Conservation (phyloP, 2,329 filamentous ascomycete genomes). For the Ophiostoma montium region DNA sequence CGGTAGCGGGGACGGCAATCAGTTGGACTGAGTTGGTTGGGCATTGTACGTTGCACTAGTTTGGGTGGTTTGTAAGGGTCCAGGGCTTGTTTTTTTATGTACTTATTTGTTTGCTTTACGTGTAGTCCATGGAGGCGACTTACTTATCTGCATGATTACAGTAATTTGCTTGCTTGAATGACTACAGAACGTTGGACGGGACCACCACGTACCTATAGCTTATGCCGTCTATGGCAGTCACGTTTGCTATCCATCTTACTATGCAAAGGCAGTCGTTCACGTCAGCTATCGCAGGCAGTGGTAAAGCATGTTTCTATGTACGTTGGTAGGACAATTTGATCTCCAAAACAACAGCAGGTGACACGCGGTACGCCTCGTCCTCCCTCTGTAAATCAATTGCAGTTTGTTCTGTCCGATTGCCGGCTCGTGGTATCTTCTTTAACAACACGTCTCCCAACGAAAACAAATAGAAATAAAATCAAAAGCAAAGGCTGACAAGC, state of each 20-base stretch:
- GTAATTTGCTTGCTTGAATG: too few species aligned
- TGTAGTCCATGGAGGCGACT: background rate
- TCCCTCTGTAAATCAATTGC: background rate
- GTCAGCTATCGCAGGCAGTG: too few species aligned
- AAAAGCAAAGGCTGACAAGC: background rate
- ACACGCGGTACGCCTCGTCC: background rate
- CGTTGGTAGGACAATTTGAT: background rate
- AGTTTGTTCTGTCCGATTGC: conserved; percentile 1
- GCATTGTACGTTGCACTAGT: background rate
- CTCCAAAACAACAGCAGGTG: background rate
- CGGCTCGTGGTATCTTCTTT: conserved; percentile 2
- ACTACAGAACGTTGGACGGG: too few species aligned
- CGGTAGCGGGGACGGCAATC: background rate
- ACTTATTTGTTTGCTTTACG: background rate
- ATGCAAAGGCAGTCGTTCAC: too few species aligned
- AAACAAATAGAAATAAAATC: background rate
- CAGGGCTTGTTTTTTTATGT: background rate
- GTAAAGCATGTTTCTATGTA: too few species aligned
- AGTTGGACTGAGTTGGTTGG: background rate
- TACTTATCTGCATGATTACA: too few species aligned
- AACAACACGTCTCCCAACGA: background rate
- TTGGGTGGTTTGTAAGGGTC: background rate
- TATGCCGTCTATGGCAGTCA: too few species aligned
- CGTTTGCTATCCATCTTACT: too few species aligned
- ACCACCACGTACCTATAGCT: too few species aligned